Evolutionary conservation across 768 basidiomycete genomes (phyloP).

Genomic region (Psilocybe azurescens): DNA sequence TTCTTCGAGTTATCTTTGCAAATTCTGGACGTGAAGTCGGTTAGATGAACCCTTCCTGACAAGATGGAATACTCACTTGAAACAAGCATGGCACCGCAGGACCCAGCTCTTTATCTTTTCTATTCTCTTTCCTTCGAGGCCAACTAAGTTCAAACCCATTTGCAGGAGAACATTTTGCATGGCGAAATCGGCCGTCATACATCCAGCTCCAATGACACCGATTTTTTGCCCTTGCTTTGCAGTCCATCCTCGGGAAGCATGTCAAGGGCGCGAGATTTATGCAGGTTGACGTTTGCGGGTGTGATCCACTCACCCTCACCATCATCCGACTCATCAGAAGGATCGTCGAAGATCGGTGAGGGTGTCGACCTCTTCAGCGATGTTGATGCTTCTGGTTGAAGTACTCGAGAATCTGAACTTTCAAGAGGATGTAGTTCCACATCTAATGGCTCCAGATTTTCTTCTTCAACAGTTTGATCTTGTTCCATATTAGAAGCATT

Average conservation of each 20-base stretch:
- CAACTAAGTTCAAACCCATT: constrained; percentile 90
- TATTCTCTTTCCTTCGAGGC: constrained; percentile 90
- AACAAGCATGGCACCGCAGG: constrained; percentile 96
- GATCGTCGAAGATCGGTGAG: constrained; percentile 70
- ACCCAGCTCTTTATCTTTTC: constrained; percentile 95
- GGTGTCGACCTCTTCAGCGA: constrained; percentile 26
- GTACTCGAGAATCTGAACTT: constrained; percentile 21
- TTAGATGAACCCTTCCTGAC: not conserved
- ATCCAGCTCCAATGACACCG: constrained; percentile 68
- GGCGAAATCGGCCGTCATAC: constrained; percentile 98
- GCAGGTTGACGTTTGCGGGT: constrained; percentile 79
- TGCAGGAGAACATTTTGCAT: constrained; percentile 98
- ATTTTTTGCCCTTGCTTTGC: constrained; percentile 43
- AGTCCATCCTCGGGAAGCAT: constrained; percentile 66
- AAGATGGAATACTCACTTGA: constrained; percentile 83
- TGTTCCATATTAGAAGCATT: constrained; percentile 6
- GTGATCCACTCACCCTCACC: constrained; percentile 98
- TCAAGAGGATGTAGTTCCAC: constrained; percentile 48
- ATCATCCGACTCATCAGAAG: constrained; percentile 72
- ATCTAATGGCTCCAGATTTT: constrained; percentile 42
- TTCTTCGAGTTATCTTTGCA: constrained; percentile 95
- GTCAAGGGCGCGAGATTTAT: constrained; percentile 88
- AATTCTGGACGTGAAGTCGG: constrained; percentile 56
- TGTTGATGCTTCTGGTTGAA: constrained; percentile 16
- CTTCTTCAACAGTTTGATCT: constrained; percentile 13